Conservation (phyloP, 106 monocot species). For the Narthecium ossifragum region DNA sequence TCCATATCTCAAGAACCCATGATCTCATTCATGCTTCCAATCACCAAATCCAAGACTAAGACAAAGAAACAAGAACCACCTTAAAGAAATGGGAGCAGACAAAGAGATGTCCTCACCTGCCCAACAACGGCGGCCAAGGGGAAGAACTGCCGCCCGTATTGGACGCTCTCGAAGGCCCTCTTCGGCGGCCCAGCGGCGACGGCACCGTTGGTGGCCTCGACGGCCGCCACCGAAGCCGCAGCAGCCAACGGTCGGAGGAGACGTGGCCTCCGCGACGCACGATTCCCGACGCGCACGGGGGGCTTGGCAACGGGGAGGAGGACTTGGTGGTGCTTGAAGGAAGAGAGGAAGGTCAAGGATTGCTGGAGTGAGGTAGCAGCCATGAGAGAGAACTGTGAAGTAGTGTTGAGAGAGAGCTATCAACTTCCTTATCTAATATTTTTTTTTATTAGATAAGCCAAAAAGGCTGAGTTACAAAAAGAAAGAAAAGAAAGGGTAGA, state of each 20-base stretch:
- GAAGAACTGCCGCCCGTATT: slow-evolving; percentile 80
- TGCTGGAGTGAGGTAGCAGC: slow-evolving; percentile 13
- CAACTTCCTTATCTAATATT: neutral
- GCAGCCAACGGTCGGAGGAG: slow-evolving; percentile 17
- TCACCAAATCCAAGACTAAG: neutral
- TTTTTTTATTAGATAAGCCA: no score
- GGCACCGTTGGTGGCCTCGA: slow-evolving; percentile 72
- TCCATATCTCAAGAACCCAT: no score
- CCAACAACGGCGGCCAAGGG: slow-evolving; percentile 97
- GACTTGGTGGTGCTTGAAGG: slow-evolving; percentile 10
- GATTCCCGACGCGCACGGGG: neutral
- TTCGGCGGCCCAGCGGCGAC: slow-evolving; percentile 23
- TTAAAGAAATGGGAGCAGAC: neutral
- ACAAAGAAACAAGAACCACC: neutral
- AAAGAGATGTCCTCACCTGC: slow-evolving; percentile 44
- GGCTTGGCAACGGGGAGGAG: slow-evolving; percentile 5
- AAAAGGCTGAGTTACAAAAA: no score
- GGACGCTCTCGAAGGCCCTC: neutral
- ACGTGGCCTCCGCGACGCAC: slow-evolving; percentile 1
- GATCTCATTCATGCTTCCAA: neutral
- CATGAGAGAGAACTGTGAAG: neutral
- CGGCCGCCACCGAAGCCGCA: slow-evolving; percentile 20
- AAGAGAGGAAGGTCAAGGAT: slow-evolving; percentile 18
- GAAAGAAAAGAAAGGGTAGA: no score
- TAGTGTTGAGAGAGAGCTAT: neutral